phyloP scores from a whole-genome alignment of 495 filamentous ascomycete genomes.

The Aspergillus cavernicola region DNA sequence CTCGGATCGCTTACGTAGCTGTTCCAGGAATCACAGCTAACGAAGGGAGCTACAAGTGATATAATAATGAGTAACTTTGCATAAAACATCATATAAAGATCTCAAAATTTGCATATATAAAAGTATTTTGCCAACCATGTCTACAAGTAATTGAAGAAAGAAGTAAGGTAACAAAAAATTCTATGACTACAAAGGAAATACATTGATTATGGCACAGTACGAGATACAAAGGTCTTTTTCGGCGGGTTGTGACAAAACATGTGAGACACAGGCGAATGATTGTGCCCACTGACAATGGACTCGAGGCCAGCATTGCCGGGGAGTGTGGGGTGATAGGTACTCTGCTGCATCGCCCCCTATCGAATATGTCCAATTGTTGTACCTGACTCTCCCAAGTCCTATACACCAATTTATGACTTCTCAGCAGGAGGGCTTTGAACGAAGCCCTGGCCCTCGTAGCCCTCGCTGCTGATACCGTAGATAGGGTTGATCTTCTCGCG shows the following conservation, averaged over 20 bases:
- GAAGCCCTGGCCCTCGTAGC: slow-evolving; percentile 76
- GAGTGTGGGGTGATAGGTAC: slow-evolving; percentile 10
- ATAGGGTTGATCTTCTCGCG: slow-evolving; percentile 84
- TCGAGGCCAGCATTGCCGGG: slow-evolving; percentile 19
- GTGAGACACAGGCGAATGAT: slow-evolving; percentile 30
- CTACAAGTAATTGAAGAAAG: neutral
- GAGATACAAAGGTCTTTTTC: slow-evolving; percentile 45
- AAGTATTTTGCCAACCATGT: no score
- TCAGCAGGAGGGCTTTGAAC: slow-evolving; percentile 64
- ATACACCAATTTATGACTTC: slow-evolving; percentile 32
- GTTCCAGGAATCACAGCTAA: slow-evolving; percentile 1
- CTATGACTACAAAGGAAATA: slow-evolving; percentile 49
- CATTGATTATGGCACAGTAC: slow-evolving; percentile 52
- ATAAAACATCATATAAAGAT: no score
- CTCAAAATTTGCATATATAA: no score
- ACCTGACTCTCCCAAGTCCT: slow-evolving; percentile 27
- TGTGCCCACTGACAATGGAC: slow-evolving; percentile 15
- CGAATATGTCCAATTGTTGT: slow-evolving; percentile 17
- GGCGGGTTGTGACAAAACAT: slow-evolving; percentile 36
- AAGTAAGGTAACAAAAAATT: slow-evolving; percentile 23
- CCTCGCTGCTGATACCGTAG: slow-evolving; percentile 76
- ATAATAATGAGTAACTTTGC: no score
- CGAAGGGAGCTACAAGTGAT: no score
- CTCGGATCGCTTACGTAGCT: neutral
- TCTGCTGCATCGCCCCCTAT: slow-evolving; percentile 11